phyloP scores from a whole-genome alignment of 768 basidiomycete species.

The Mrakia hoshinonis region DNA sequence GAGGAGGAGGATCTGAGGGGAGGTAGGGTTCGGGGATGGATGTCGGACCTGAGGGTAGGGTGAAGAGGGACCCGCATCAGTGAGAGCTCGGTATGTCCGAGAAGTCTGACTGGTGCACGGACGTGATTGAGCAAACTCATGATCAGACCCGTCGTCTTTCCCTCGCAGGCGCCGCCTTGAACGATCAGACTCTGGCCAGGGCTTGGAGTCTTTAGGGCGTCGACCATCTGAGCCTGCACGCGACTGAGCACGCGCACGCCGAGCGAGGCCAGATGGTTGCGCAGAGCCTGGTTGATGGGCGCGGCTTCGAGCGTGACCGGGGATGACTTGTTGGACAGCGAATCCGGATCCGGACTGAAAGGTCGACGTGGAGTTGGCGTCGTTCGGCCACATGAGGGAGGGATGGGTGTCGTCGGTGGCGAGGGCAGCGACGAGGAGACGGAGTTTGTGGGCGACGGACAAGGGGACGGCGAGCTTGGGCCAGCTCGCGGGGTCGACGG shows the following conservation, averaged over 20 bases:
- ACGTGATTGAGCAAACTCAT: constrained; percentile 3
- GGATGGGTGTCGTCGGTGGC: too few relatives aligned
- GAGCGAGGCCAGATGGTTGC: background rate
- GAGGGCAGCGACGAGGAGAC: too few relatives aligned
- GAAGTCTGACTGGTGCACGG: background rate
- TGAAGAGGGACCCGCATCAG: background rate
- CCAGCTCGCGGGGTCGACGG: too few relatives aligned
- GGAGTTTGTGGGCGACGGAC: too few relatives aligned
- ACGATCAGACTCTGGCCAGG: background rate
- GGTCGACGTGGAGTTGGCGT: too few relatives aligned
- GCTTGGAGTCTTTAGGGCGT: background rate
- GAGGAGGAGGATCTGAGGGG: constrained; percentile 3
- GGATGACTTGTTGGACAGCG: background rate
- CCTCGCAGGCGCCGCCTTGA: background rate
- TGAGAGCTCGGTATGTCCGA: background rate
- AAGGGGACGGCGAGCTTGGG: too few relatives aligned
- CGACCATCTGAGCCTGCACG: background rate
- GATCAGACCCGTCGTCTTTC: background rate
- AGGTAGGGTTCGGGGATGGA: background rate
- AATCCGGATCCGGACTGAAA: too few relatives aligned
- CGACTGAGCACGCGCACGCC: background rate
- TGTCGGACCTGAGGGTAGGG: background rate
- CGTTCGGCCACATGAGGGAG: too few relatives aligned
- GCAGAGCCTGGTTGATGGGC: background rate
- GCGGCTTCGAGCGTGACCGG: background rate